phyloP scores from a whole-genome alignment of 2,329 filamentous ascomycete genomes.

The Cladosporium sp. region DNA sequence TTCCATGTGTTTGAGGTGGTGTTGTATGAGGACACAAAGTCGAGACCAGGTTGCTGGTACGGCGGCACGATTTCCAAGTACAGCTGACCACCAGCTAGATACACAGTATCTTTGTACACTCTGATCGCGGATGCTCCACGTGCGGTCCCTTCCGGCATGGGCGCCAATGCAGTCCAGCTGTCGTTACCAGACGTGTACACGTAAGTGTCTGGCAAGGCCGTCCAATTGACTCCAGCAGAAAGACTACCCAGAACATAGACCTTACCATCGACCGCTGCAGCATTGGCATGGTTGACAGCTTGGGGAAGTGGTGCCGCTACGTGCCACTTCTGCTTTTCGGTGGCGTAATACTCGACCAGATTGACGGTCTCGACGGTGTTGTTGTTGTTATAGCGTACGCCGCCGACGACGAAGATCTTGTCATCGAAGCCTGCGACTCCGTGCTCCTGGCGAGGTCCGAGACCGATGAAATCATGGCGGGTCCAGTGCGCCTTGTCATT shows the following conservation, averaged over 20 bases:
- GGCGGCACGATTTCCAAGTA: not conserved
- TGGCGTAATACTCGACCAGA: not conserved
- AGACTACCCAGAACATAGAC: not conserved
- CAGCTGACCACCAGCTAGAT: not conserved
- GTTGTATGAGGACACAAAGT: not conserved
- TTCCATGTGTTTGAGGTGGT: not conserved
- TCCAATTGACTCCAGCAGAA: not conserved
- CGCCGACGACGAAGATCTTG: not conserved
- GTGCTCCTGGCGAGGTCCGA: not conserved
- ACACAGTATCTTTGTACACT: not conserved
- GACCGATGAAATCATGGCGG: not conserved
- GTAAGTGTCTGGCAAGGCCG: not conserved
- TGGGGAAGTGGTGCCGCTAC: not conserved
- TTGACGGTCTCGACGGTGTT: conserved; percentile 1
- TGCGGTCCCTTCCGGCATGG: not conserved
- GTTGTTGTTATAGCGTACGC: not conserved
- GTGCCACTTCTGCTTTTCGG: not conserved
- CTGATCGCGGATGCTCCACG: not conserved
- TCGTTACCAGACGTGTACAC: not conserved
- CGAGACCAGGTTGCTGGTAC: not conserved
- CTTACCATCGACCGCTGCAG: not conserved
- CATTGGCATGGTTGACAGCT: not conserved
- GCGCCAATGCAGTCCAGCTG: not conserved
- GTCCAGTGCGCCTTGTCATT: conserved; percentile 5
- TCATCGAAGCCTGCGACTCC: not conserved